A percentile compares a stretch with the other conserved stretches of the same genome.
Evolutionary conservation across 1,284 basidiomycete genomes (phyloP).

Genomic region (Fomitopsis palustris): DNA sequence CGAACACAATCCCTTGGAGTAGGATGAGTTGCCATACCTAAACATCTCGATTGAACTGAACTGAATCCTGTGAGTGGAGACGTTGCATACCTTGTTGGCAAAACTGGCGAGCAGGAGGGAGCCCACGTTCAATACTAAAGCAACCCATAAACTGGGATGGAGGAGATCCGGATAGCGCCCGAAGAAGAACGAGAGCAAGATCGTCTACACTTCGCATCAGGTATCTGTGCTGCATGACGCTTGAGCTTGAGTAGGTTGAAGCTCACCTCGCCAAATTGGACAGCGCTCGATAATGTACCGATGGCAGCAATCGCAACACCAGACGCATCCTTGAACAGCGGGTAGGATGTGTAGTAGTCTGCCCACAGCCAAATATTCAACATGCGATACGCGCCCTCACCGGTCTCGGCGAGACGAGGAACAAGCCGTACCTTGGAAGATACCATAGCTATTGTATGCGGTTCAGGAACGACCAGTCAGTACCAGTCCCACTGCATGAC

Average conservation of each 20-base stretch:
- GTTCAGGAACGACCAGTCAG: background rate
- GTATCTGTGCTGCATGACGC: background rate
- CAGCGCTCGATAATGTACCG: background rate
- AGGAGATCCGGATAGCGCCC: conserved; percentile 22
- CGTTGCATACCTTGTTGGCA: conserved; percentile 16
- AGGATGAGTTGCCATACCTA: conserved; percentile 25
- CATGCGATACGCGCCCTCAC: background rate
- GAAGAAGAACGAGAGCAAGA: conserved; percentile 20
- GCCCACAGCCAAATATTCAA: background rate
- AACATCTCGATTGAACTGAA: background rate
- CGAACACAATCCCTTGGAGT: conserved; percentile 23
- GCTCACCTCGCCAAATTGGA: conserved; percentile 4
- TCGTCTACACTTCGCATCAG: conserved; percentile 8
- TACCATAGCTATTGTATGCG: conserved; percentile 15
- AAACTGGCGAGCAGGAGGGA: conserved; percentile 23
- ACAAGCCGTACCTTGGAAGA: conserved; percentile 17
- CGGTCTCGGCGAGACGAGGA: background rate
- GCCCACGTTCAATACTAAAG: conserved; percentile 14
- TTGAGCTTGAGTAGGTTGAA: background rate
- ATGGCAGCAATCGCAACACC: conserved; percentile 2
- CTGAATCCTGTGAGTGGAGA: too few species aligned
- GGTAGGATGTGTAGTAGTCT: conserved; percentile 21
- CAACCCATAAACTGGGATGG: conserved; percentile 19
- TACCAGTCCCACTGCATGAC: background rate
- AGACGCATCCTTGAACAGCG: conserved; percentile 15